Base-by-base conservation (phyloP, 768 basidiomycete species). In the Leccinum rimulosum region DNA sequence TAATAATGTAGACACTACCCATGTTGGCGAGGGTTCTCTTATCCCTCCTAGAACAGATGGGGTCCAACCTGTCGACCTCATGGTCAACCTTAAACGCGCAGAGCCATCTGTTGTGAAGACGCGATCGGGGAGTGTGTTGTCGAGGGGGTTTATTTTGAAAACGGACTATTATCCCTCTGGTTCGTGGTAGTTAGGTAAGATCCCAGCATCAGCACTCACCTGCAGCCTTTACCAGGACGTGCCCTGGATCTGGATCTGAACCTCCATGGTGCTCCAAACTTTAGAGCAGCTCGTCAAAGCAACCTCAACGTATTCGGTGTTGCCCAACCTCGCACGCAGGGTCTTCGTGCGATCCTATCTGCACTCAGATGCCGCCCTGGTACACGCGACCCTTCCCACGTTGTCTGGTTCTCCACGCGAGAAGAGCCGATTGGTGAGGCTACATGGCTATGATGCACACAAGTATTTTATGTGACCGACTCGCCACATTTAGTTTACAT, bases 321-420 rank as follows among this genome's bases (percentile, higher is more conserved):
- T 6, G 96, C 97, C 2, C 97, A 98, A 70, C 97, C 97, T 12
- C 91, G 95, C 2, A 86, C 91, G 1, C 90, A 93, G 63, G 97
- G 96, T 3, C 79, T 99, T 11, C 82, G 92, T 50, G 95, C 93
- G 3, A 92, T 98, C 52, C 76, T 99, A 4, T 93, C 93, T 22
- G 80, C 94, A 11, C 82, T 99, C 6, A 79, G 87, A 36, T 90
- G 89, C 63, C 77, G 88, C 30, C 91, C 91, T 9, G 83, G 81
- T 55, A 81, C 79, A 33, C 66, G 75, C 3, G 79, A 86, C 61
- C 82, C 87, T 11, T 84, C 88, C 3, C 88, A 86, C 66, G 91
- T 92, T 3, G 87, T 96, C 30, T 99, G 95, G 94, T 93, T 98
- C 74, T 97, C 91, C 30, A 97, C 96, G 12, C 82, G 97, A 64